phyloP scores from a whole-genome alignment of 495 filamentous ascomycete species.

The Xylaria bambusicola region DNA sequence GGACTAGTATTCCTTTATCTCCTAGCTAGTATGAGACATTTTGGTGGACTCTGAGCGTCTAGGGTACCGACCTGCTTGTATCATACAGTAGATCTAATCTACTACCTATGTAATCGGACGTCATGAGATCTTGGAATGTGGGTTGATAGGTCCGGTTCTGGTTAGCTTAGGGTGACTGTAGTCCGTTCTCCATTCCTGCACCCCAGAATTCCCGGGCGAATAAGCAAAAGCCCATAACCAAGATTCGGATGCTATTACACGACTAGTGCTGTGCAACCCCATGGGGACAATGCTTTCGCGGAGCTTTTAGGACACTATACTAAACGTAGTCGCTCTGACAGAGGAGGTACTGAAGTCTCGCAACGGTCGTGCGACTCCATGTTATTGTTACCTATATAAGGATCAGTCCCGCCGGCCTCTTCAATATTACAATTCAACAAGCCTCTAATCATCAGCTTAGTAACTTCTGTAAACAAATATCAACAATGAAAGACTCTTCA shows the following conservation, averaged over 20 bases:
- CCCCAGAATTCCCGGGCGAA: neutral
- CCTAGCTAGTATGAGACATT: too few species aligned
- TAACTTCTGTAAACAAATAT: neutral
- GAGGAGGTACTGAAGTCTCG: neutral
- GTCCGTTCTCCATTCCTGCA: neutral
- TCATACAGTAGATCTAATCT: too few species aligned
- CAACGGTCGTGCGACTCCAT: neutral
- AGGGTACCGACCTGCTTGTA: too few species aligned
- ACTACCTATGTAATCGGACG: too few species aligned
- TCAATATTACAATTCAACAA: neutral
- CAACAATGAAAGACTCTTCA: slow-evolving; percentile 12
- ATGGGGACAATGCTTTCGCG: neutral
- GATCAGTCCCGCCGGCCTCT: neutral
- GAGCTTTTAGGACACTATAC: neutral
- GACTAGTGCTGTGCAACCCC: neutral
- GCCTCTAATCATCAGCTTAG: neutral
- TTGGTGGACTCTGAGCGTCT: too few species aligned
- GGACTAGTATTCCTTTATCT: too few species aligned
- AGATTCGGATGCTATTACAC: neutral
- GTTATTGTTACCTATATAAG: slow-evolving; percentile 1
- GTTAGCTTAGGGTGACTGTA: neutral
- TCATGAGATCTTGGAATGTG: too few species aligned
- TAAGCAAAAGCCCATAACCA: neutral
- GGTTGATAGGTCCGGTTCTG: neutral
- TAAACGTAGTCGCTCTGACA: neutral